Evolutionary conservation across 2,329 filamentous ascomycete species (phyloP).

Genomic region (Chaetomium sp.): DNA sequence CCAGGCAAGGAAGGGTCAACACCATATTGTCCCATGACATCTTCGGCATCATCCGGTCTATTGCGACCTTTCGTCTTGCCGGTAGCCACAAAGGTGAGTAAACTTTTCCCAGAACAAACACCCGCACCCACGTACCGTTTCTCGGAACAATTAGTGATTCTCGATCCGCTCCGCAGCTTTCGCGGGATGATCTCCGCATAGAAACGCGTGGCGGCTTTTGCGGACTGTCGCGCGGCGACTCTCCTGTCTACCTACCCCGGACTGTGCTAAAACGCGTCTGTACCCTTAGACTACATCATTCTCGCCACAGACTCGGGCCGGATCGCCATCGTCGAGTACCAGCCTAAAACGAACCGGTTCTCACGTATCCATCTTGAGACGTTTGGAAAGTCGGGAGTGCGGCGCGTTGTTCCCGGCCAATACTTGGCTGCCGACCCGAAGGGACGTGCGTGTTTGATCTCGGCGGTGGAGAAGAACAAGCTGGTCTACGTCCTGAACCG

Average conservation of each 20-base stretch:
- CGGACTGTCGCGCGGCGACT: constrained; percentile 5
- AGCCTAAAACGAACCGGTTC: constrained; percentile 79
- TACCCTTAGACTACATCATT: constrained; percentile 85
- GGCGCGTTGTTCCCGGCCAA: constrained; percentile 89
- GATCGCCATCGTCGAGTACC: constrained; percentile 88
- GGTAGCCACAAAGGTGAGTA: constrained; percentile 92
- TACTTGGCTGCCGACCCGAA: constrained; percentile 95
- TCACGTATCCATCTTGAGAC: constrained; percentile 90
- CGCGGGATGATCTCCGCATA: constrained; percentile 16
- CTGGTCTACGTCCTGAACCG: constrained; percentile 97
- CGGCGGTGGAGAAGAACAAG: constrained; percentile 97
- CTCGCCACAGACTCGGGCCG: constrained; percentile 92
- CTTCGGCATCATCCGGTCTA: constrained; percentile 87
- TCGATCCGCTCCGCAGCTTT: constrained; percentile 34
- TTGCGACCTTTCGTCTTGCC: constrained; percentile 84
- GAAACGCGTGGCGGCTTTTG: constrained; percentile 12
- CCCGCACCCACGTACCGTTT: constrained; percentile 23
- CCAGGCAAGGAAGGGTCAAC: constrained; percentile 75
- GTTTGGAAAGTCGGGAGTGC: constrained; percentile 92
- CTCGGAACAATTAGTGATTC: constrained; percentile 65
- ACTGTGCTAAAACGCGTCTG: constrained; percentile 23
- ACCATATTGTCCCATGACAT: constrained; percentile 87
- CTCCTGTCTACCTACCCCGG: constrained; percentile 18
- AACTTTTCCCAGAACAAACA: constrained; percentile 16
- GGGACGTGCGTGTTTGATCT: constrained; percentile 88